phyloP scores from a whole-genome alignment of 2,329 filamentous ascomycete species.

The Aspergillus novoparasiticus region DNA sequence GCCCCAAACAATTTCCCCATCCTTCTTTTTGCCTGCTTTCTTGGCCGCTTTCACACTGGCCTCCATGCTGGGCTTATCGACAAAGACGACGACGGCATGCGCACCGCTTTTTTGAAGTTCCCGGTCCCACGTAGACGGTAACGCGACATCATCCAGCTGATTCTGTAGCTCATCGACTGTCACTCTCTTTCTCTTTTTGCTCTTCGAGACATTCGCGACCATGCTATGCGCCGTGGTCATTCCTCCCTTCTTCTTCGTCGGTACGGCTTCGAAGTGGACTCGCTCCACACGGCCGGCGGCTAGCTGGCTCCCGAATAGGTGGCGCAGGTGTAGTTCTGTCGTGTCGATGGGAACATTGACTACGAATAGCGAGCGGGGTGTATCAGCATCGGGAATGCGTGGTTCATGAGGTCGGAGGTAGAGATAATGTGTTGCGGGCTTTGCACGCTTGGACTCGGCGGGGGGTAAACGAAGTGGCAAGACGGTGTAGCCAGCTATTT shows the following conservation, averaged over 20 bases:
- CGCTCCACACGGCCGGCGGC: slow-evolving; percentile 77
- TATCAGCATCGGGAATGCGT: slow-evolving; percentile 71
- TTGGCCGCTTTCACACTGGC: slow-evolving; percentile 75
- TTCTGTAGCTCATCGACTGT: slow-evolving; percentile 52
- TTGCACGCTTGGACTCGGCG: slow-evolving; percentile 62
- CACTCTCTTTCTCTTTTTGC: slow-evolving; percentile 60
- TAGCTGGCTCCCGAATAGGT: slow-evolving; percentile 73
- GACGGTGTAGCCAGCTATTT: slow-evolving; percentile 65
- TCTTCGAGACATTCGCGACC: slow-evolving; percentile 27
- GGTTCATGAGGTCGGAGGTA: slow-evolving; percentile 85
- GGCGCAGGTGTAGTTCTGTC: slow-evolving; percentile 73
- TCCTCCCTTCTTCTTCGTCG: slow-evolving; percentile 39
- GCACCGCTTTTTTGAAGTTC: slow-evolving; percentile 72
- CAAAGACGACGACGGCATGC: slow-evolving; percentile 79
- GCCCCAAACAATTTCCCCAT: slow-evolving; percentile 69
- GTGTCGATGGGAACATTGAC: slow-evolving; percentile 86
- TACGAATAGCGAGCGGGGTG: slow-evolving; percentile 81
- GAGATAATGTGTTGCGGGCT: slow-evolving; percentile 73
- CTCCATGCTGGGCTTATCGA: slow-evolving; percentile 78
- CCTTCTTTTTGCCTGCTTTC: slow-evolving; percentile 51
- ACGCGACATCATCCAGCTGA: slow-evolving; percentile 60
- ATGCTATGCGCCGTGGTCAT: slow-evolving; percentile 20
- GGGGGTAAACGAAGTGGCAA: slow-evolving; percentile 68
- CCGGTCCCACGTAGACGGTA: slow-evolving; percentile 75
- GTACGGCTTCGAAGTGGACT: slow-evolving; percentile 68